Base-by-base conservation (phyloP, 164 flowering plant genomes). In the Protea cynaroides region DNA sequence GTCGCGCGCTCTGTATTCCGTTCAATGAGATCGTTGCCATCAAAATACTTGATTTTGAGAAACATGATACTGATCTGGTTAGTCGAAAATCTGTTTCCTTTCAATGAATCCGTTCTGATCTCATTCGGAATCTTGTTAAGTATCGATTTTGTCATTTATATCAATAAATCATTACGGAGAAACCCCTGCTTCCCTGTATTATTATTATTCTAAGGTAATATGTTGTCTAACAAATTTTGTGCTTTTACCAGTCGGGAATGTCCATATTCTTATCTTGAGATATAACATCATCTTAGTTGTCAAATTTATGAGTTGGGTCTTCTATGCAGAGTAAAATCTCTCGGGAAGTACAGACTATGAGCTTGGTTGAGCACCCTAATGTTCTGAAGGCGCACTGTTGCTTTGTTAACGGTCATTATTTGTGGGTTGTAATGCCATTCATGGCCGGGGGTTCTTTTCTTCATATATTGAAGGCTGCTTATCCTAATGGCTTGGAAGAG, bases 341-440 rank as follows among this genome's bases (percentile, higher is more conserved):
- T 37, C 89, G 94, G 25, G 99, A 89, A 75, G 94, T 92, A 51
- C 97, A 95, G 62, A 88, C 84, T 9, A 92, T 95, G 99, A 72
- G 76, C 66, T 74, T 92, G 79, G 86, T 89, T 44, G 97, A 92
- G 62, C 99, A 95, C 72, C 92, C 97, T 1, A 92, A 95, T 76
- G 94, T 95, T 61, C 83, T 92, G 2, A 92, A 82, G 62, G 87
- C 99, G 8, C 85, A 85, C 72, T 95, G 97, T 71, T 95, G 96
- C 59, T 95, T 95, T 73, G 96, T 88, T 58, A 77, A 74, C 73
- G 97, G 79, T 59, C 90, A 88, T 62, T 83, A 71, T 74, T 66
- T 95, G 44, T 95, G 99, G 99, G 92, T 95, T 59, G 89, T 95
- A n/a, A 88, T 89, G 97, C 99, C 97, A 24, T 95, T 57, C 63